A percentile compares a stretch with the other conserved stretches of the same genome.
Conservation (phyloP, 2,329 filamentous ascomycete species). For the Trichophaea hybrida region DNA sequence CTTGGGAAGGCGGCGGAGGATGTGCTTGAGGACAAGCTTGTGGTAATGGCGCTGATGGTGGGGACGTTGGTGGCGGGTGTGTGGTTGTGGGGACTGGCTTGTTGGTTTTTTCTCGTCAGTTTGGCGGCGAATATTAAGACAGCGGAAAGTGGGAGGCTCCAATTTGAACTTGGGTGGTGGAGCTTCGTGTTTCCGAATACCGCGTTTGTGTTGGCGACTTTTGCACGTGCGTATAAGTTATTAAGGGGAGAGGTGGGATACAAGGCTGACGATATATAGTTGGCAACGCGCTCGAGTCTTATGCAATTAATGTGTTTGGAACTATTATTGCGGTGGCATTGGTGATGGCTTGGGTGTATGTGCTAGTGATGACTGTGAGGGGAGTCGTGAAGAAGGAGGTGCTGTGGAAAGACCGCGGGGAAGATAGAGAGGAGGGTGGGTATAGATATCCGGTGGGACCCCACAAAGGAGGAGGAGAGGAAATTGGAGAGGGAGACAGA, state of each 20-base stretch:
- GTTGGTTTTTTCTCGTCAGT: constrained; percentile 73
- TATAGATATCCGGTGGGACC: not conserved
- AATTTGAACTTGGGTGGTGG: constrained; percentile 77
- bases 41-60: constrained; percentile 41
- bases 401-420: constrained; percentile 60
- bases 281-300: constrained; percentile 45
- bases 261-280: constrained; percentile 29
- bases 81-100: constrained; percentile 69
- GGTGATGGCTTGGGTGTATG: constrained; percentile 51
- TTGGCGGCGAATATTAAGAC: constrained; percentile 62
- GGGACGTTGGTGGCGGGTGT: constrained; percentile 47
- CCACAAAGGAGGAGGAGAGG: not conserved
- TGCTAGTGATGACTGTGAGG: constrained; percentile 55
- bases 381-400: constrained; percentile 53
- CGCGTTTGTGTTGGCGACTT: constrained; percentile 56
- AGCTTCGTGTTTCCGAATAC: constrained; percentile 74
- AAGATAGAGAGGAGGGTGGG: constrained; percentile 6
- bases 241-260: not conserved
- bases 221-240: constrained; percentile 38
- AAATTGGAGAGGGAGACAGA: not conserved
- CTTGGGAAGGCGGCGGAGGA: not conserved
- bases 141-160: constrained; percentile 45
- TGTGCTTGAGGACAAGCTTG: constrained; percentile 43
- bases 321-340: constrained; percentile 52
- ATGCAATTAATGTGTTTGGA: constrained; percentile 50